These are phyloP conservation scores for Podosphaera fusca DNA, from an alignment of 2,329 filamentous ascomycete genomes.

Conservation along the genomic window DNA sequence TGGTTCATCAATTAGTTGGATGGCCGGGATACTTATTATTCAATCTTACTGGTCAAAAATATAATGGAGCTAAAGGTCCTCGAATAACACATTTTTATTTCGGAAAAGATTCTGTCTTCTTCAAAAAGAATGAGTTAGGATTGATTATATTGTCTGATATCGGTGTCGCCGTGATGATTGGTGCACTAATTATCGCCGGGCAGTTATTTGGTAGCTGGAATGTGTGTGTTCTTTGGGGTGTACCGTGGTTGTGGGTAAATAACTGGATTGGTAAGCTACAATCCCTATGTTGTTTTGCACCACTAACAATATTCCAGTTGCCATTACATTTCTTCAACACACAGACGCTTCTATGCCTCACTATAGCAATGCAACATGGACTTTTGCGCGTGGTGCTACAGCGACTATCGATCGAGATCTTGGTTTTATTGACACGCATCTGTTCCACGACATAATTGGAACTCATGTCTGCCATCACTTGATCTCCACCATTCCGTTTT, in stretches of 20 bases:
- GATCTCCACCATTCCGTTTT: slow-evolving; percentile 37
- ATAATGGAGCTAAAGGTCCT: slow-evolving; percentile 11
- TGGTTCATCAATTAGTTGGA: slow-evolving; percentile 39
- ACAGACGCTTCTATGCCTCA: slow-evolving; percentile 33
- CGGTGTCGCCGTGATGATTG: slow-evolving; percentile 29
- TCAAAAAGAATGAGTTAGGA: slow-evolving; percentile 30
- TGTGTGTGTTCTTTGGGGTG: slow-evolving; percentile 33
- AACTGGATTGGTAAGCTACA: slow-evolving; percentile 37
- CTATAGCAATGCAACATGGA: slow-evolving; percentile 35
- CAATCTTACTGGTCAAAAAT: slow-evolving; percentile 21
- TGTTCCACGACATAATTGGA: slow-evolving; percentile 44
- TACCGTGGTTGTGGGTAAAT: slow-evolving; percentile 41
- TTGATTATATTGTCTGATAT: slow-evolving; percentile 36
- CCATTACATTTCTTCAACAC: slow-evolving; percentile 56
- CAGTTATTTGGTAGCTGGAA: slow-evolving; percentile 31
- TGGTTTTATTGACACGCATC: slow-evolving; percentile 37
- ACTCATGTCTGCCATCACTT: slow-evolving; percentile 40
- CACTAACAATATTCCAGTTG: slow-evolving; percentile 22
- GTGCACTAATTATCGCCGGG: slow-evolving; percentile 27
- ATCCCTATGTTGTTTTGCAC: slow-evolving; percentile 1
- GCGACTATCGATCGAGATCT: slow-evolving; percentile 42
- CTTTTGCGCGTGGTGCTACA: slow-evolving; percentile 35
- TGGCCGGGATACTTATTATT: slow-evolving; percentile 41
- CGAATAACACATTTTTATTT: slow-evolving; percentile 26
- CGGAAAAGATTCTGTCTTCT: slow-evolving; percentile 36